Base-by-base conservation (phyloP, 805 yeast genomes). In the Kuraishia ogatae region DNA sequence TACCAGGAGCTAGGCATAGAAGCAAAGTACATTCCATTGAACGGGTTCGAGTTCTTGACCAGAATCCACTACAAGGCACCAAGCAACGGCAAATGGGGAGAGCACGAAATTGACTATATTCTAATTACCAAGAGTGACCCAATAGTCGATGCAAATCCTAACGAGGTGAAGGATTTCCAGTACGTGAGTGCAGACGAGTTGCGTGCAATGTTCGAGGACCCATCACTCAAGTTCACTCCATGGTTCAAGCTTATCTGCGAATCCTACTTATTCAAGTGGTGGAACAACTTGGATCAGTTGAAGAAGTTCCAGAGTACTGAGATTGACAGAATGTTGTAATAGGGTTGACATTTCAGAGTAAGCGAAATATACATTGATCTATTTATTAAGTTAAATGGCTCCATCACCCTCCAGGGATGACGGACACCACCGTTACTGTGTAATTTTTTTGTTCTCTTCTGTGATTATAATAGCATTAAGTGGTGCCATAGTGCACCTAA, bases 231-330 rank as follows among this genome's bases (percentile, higher is more conserved):
- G 11, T 94, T 94, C 72, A 94, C 99, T 4, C 99, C 99, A 4
- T 94, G 99, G 99, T 94, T 94, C 76, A 90, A 89, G 71, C 80
- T 94, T 60, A 94, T 94, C 62, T 94, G 99, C 69, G 92, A 94
- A 67, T 82, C 88, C 50, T 89, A 89, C 65, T 75, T 94, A 65
- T 94, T 88, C 74, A 77, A 87, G 59, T 94, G 99, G 99, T 94
- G 99, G 99, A 81, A 78, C 26, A 77, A 82, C 57, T 74, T 92
- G 59, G 84, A 81, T 65, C 73, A 78, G 58, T 74, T 89, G 59
- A 77, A 78, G 5, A 66, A 72, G 50, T 82, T 79, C 61, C 69
- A 71, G 56, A 79, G 74, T 59, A 69, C 72, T n/a, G 64, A 62
- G 46, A 72, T 81, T 54, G 82, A 79, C 58, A 76, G 84, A 55